These are phyloP conservation scores for Carallia pectinifolia DNA, from an alignment of 345 rosid genomes.

Conservation along the genomic window DNA sequence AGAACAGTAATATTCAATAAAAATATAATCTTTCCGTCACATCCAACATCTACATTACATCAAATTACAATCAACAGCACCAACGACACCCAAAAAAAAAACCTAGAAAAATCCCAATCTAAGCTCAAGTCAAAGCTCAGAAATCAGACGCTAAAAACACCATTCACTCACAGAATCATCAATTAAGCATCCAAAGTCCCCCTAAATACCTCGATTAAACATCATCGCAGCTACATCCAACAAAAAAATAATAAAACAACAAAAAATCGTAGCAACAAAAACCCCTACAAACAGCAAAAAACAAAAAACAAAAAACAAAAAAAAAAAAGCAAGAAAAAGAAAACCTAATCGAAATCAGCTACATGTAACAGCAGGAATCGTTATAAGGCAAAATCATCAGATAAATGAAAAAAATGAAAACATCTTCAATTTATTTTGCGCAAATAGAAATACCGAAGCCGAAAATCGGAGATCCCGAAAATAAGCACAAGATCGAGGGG, in stretches of 20 bases:
- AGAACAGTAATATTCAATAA: too few relatives aligned
- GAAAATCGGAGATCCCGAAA: slow-evolving; percentile 27
- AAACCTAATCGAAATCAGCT: neutral
- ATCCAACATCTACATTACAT: too few relatives aligned
- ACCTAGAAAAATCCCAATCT: neutral
- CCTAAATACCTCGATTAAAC: neutral
- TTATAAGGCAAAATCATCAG: neutral
- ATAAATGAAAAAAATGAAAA: neutral
- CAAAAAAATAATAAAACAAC: neutral
- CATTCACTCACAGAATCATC: neutral
- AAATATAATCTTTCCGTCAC: too few relatives aligned
- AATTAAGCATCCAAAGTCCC: neutral
- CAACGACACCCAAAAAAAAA: neutral
- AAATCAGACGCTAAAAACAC: neutral
- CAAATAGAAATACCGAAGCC: neutral
- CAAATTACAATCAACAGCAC: too few relatives aligned
- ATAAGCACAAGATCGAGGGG: slow-evolving; percentile 5
- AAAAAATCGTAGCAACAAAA: too few relatives aligned
- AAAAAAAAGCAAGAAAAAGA: neutral
- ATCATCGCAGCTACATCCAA: neutral
- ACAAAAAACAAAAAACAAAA: neutral
- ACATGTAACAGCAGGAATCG: neutral
- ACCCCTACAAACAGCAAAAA: too few relatives aligned
- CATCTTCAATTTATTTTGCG: neutral
- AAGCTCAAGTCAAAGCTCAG: neutral